These are phyloP conservation scores for Alloascoidea hylecoeti DNA, from an alignment of 805 yeast species.

Conservation along the genomic window DNA sequence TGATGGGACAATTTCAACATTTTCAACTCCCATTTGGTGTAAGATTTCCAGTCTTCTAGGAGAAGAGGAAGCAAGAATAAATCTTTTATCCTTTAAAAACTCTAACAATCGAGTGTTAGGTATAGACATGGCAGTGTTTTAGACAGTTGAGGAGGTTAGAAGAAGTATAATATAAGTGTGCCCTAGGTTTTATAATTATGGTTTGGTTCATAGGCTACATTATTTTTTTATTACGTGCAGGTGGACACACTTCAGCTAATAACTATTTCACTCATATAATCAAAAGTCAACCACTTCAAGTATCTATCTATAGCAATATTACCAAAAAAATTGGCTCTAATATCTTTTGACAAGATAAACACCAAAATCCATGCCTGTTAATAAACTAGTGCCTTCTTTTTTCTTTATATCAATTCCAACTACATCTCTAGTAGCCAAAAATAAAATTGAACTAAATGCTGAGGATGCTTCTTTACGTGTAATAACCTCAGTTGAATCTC, in stretches of 20 bases:
- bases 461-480: neutral
- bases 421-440: neutral
- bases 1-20: constrained; percentile 22
- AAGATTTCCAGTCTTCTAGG: constrained; percentile 33
- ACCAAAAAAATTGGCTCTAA: too few species aligned
- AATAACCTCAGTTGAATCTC: neutral
- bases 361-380: neutral
- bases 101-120: constrained; percentile 16
- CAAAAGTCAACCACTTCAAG: too few species aligned
- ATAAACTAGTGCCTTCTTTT: neutral
- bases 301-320: too few species aligned
- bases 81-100: constrained; percentile 11
- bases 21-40: constrained; percentile 23
- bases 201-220: too few species aligned
- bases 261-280: too few species aligned
- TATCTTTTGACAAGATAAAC: neutral
- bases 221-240: too few species aligned
- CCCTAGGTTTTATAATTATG: neutral
- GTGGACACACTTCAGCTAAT: too few species aligned
- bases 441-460: neutral
- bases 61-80: constrained; percentile 36
- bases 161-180: neutral
- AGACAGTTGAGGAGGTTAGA: neutral
- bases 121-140: constrained; percentile 5
- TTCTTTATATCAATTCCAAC: neutral